Evolutionary conservation across 1,284 basidiomycete genomes (phyloP), one percentile per base, ranked within the genome.

Genomic region (Marasmius sp.): DNA sequence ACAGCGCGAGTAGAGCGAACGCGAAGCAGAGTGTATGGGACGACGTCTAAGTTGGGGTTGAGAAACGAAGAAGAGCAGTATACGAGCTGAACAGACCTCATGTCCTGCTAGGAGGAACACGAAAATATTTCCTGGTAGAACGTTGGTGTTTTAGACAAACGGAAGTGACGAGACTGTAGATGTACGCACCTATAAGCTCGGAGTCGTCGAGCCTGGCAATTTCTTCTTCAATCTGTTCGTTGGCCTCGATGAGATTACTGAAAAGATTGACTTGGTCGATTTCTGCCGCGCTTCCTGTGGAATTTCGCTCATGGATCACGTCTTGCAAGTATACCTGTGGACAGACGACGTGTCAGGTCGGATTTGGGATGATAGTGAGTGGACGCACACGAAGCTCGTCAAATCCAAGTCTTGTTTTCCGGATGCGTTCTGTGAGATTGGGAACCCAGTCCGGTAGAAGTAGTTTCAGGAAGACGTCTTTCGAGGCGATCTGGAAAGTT

Each of bases 101-200:
- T 87, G 84, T 9, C 85, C 85, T 52, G 85, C 86, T 38, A 87
- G 66, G 43, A 87, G 69, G 64, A 85, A 84, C 14, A 85, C 77
- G 65, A 83, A 85, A 34, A 85, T 79, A 67, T 87, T 86, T 83
- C 57, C 57, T 58, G 45, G n/a, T 16, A 49, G 7, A 36, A 11
- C 27, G 34, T 27, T 27, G 27, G 39, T 27, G 36, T 36, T 22
- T 50, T 27, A 58, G 34, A 4, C n/a, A 58, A 27, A 12, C 3
- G 16, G 1, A 7, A 36, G 16, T 1, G 18, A 18, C 27, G 33
- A 10, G 3, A 34, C 11, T 10, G 20, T 12, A 41, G n/a, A 11
- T 6, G 39, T 9, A 34, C 47, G 12, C 11, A 58, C 85, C 82
- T n/a, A 85, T 74, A 2, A 87, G 72, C 64, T 86, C 85, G 16